Percentiles rank a stretch among this genome's conserved stretches.
Evolutionary conservation across 495 filamentous ascomycete species (phyloP).

Genomic region (Neurospora pannonica): DNA sequence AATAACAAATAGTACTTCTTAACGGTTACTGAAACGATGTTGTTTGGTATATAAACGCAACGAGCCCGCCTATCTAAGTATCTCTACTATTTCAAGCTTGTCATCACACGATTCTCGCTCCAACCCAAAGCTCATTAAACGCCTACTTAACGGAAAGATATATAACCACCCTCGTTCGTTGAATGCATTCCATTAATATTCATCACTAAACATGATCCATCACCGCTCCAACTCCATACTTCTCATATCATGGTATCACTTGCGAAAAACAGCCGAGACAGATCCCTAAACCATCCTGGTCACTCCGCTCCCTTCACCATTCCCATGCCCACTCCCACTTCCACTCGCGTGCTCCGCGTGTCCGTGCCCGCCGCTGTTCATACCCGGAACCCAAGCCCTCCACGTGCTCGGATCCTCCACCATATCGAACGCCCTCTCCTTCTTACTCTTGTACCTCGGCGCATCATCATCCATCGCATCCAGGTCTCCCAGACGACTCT

Average conservation of each 20-base stretch:
- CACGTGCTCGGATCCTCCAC: constrained; percentile 28
- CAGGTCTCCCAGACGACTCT: constrained; percentile 58
- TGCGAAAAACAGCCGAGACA: not conserved
- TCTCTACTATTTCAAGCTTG: too few relatives aligned
- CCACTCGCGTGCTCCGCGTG: not conserved
- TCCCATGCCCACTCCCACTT: not conserved
- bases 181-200: not conserved
- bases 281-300: not conserved
- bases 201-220: not conserved
- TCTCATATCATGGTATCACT: not conserved
- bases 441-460: constrained; percentile 28
- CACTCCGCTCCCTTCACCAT: not conserved
- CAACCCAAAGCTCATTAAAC: too few relatives aligned
- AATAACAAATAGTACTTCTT: not conserved
- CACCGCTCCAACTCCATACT: not conserved
- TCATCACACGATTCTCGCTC: too few relatives aligned
- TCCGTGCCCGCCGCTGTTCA: not conserved
- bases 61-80: not conserved
- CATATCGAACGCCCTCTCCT: constrained; percentile 35
- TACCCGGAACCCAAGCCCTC: constrained; percentile 14
- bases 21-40: not conserved
- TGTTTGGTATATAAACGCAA: not conserved
- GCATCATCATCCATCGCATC: constrained; percentile 14
- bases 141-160: not conserved
- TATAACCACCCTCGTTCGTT: not conserved